Evolutionary conservation across 345 rosid species (phyloP).

Genomic region (Arabis alpina): DNA sequence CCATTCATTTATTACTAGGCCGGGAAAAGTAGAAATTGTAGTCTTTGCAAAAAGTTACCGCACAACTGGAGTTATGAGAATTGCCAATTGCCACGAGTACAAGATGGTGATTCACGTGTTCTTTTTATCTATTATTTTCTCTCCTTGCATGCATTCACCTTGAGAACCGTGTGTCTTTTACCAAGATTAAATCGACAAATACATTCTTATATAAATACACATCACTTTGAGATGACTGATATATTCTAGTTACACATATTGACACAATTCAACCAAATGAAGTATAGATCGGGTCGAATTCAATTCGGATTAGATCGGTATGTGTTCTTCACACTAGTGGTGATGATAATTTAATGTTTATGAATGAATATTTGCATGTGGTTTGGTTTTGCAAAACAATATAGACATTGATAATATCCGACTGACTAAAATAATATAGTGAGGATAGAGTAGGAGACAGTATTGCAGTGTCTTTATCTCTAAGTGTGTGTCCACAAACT

Average conservation of each 20-base stretch:
- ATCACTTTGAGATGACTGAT: too few relatives aligned
- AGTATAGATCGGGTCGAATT: too few relatives aligned
- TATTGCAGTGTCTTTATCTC: slow-evolving; percentile 4
- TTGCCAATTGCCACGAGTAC: background rate
- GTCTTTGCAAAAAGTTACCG: background rate
- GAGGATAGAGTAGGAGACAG: slow-evolving; percentile 30
- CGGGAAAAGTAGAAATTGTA: too few relatives aligned
- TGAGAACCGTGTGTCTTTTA: background rate
- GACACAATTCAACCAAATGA: too few relatives aligned
- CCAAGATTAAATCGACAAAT: too few relatives aligned
- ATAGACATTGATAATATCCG: slow-evolving; percentile 1
- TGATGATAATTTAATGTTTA: too few relatives aligned
- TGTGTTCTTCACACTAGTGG: too few relatives aligned
- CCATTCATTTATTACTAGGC: too few relatives aligned
- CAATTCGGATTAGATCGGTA: too few relatives aligned
- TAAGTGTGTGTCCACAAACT: slow-evolving; percentile 34
- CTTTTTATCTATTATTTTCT: background rate
- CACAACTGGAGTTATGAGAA: background rate
- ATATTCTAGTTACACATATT: too few relatives aligned
- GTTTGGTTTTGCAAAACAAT: background rate
- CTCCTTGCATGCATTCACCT: slow-evolving; percentile 16
- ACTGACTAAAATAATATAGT: slow-evolving; percentile 15
- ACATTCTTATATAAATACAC: too few relatives aligned
- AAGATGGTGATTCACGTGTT: slow-evolving; percentile 6
- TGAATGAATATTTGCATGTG: too few relatives aligned